Evolutionary conservation across 2,329 filamentous ascomycete species (phyloP).

Genomic region (Colletotrichum higginsianum): DNA sequence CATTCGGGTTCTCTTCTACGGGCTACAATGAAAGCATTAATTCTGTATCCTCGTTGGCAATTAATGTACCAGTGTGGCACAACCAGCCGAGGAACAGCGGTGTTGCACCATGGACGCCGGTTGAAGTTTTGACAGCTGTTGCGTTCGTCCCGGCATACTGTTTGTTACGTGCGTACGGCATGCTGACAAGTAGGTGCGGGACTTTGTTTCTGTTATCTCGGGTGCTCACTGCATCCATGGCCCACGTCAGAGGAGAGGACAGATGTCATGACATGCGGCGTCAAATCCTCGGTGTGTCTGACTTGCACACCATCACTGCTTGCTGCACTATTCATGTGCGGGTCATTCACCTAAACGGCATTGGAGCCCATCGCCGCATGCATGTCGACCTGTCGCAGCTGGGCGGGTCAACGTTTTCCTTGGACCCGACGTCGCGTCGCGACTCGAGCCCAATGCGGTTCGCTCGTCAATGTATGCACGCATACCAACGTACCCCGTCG

Average conservation of each 20-base stretch:
- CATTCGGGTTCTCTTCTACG: not conserved
- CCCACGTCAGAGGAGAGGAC: not conserved
- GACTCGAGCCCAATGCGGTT: constrained; percentile 3
- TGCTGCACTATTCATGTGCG: constrained; percentile 27
- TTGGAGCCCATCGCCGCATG: constrained; percentile 9
- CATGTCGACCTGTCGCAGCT: too few species aligned
- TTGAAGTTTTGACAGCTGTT: not conserved
- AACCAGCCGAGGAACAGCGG: not conserved
- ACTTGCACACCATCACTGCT: constrained; percentile 15
- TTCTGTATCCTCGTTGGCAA: not conserved
- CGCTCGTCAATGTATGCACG: not conserved
- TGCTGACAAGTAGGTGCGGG: not conserved
- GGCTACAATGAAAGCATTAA: not conserved
- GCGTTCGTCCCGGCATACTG: not conserved
- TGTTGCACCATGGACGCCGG: not conserved
- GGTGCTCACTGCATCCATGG: not conserved
- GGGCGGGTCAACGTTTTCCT: too few species aligned
- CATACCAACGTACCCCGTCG: constrained; percentile 17
- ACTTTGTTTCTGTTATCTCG: not conserved
- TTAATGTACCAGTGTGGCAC: not conserved
- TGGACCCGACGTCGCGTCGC: constrained; percentile 16
- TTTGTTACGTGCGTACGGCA: constrained; percentile 15
- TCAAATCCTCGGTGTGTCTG: not conserved
- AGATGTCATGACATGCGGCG: constrained; percentile 15
- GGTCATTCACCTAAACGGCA: constrained; percentile 21